Percentiles rank a stretch among this genome's conserved stretches.
Evolutionary conservation across 306 rosid species (phyloP).

Genomic region (Prunus padus): DNA sequence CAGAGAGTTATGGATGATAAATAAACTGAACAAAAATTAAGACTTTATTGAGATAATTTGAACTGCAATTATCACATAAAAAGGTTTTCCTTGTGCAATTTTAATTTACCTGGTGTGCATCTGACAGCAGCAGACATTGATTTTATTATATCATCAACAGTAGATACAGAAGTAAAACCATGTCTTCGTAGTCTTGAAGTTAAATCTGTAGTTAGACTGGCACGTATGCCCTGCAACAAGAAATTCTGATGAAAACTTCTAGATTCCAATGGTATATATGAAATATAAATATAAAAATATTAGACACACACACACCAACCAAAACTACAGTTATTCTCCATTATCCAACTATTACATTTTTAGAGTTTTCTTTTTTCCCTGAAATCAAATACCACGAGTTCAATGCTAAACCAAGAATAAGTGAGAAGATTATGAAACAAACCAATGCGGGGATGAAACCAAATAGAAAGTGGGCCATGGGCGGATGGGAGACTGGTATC

Average conservation of each 20-base stretch:
- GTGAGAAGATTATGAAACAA: neutral
- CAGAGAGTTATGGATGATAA: neutral
- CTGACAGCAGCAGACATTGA: slow-evolving; percentile 41
- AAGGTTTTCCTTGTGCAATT: neutral
- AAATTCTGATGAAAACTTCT: neutral
- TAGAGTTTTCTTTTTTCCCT: neutral
- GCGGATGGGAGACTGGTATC: neutral
- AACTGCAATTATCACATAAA: neutral
- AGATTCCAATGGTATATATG: neutral
- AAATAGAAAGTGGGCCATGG: neutral
- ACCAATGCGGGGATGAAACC: neutral
- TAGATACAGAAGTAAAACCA: slow-evolving; percentile 35
- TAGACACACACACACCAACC: neutral
- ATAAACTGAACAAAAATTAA: neutral
- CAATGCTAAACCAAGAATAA: neutral
- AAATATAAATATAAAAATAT: too few species aligned
- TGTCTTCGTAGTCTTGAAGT: slow-evolving; percentile 37
- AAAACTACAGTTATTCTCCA: neutral
- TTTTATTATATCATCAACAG: slow-evolving; percentile 34
- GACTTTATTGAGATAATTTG: neutral
- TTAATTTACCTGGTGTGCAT: slow-evolving; percentile 44
- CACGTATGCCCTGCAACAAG: slow-evolving; percentile 45
- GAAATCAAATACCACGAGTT: neutral
- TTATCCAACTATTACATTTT: neutral
- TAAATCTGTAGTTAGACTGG: slow-evolving; percentile 45